These are phyloP conservation scores for Colletotrichum eremochloae DNA, from an alignment of 2,329 filamentous ascomycete genomes.

Conservation along the genomic window DNA sequence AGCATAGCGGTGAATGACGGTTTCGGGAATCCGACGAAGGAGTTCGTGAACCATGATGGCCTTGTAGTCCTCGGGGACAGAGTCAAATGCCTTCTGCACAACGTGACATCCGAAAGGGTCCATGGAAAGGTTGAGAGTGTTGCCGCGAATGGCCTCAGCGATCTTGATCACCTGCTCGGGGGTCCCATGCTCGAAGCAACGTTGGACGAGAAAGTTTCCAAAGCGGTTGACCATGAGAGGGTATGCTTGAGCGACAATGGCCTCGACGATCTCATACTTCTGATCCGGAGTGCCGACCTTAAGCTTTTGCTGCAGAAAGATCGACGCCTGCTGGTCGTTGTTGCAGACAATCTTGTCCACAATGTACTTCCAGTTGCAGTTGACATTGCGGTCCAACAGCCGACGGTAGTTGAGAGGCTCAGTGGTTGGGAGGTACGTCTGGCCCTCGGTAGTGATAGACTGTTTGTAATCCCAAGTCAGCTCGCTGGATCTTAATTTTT, in stretches of 20 bases:
- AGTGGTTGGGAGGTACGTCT: conserved; percentile 86
- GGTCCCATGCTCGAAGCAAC: conserved; percentile 98
- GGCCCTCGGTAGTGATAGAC: conserved; percentile 67
- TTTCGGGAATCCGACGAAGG: conserved; percentile 94
- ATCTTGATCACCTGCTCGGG: conserved; percentile 95
- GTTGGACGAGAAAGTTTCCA: conserved; percentile 97
- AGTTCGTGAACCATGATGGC: conserved; percentile 99
- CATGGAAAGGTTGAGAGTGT: conserved; percentile 95
- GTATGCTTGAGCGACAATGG: conserved; percentile 95
- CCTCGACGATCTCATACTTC: conserved; percentile 97
- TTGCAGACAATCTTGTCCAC: conserved; percentile 99
- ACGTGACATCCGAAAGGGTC: conserved; percentile 99
- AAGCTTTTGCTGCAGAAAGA: conserved; percentile 98
- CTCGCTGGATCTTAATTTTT: conserved; percentile 1
- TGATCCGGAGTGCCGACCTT: conserved; percentile 96
- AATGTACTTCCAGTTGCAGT: conserved; percentile 99
- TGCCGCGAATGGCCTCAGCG: conserved; percentile 92
- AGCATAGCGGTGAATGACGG: conserved; percentile 97
- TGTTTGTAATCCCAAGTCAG: conserved; percentile 48
- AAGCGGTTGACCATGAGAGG: conserved; percentile 98
- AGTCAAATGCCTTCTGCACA: conserved; percentile 98
- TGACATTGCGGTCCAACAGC: conserved; percentile 93
- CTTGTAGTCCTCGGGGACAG: conserved; percentile 97
- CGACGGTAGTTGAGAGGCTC: conserved; percentile 98
- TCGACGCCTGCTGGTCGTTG: conserved; percentile 98